Base-by-base conservation (phyloP, 2,329 filamentous ascomycete species). In the Didymella exigua region DNA sequence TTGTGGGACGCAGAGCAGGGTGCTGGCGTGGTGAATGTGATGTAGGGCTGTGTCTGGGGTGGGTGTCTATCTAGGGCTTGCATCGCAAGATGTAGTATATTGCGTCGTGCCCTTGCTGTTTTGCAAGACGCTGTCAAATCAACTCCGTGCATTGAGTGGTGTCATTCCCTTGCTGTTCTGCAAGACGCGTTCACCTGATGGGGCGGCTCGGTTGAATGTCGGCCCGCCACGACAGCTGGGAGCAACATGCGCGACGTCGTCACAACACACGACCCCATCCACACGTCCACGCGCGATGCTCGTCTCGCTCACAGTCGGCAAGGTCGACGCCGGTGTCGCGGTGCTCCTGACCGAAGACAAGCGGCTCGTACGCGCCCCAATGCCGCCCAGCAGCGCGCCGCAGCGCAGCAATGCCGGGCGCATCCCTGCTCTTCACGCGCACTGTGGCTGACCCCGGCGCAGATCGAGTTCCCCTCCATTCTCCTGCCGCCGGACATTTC, bases 381-480 rank as follows among this genome's bases (percentile, higher is more conserved):
- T 42, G 56, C 61, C 53, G 46, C 51, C 34, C 50, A 42, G 34
- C 43, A 46, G 47, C 41, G 40, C 58, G 52, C 30, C 40, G 56
- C 46, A 46, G 47, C 41, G 40, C 58, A 53, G 27, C 40, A 57
- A 43, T 40, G 56, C 62, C 63, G 58, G 37, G 53, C 60, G 49
- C 53, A 65, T 59, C 56, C 59, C 54, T 65, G 61, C 48, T 47
- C 37, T 59, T 61, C 60, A 65, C 59, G 36, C 18, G 36, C 24
- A 46, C 46, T 29, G 18, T 52, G 40, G 54, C 67, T 71, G 53
- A 72, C 65, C 54, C 49, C 31, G 44, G 52, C 60, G 27, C 75
- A 98, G 93, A 98, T 99, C 75, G 95, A 99, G 75, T 99, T 99
- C 73, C 95, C 95, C 30, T 98, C 95, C 41, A 96, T 99, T 63